Evolutionary conservation across 345 rosid genomes (phyloP), one percentile per base, ranked within the genome.

Genomic region (Eucalyptus victrix): DNA sequence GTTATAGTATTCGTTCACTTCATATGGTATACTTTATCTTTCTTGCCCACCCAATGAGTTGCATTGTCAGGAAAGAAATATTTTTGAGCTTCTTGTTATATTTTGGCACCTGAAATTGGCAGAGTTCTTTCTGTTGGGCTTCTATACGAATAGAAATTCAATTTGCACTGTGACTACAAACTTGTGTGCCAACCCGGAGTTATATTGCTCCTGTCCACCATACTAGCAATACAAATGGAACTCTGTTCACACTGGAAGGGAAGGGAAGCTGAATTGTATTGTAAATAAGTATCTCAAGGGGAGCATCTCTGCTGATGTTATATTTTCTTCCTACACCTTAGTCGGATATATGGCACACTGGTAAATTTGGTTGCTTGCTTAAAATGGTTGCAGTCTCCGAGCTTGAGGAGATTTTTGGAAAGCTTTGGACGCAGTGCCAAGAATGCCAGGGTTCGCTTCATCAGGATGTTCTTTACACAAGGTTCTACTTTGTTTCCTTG

Each of bases 371-470:
- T 83, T 12, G 5, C 30, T 47, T 28, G 51, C 88, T 34, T 89
- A 50, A 86, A 92, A 60, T 93, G 90, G 80, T 88, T 90, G 91
- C 93, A 97, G 99, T 98, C 89, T 93, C 98, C 37, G 99, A 96
- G 67, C 94, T 96, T 80, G 98, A 97, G 92, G 93, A 91, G 91
- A 94, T 95, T 86, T 96, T 96, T 92, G 97, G 98, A 87, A 97
- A 94, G 92, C 89, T 96, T 21, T 97, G 99, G 99, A 95, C 98
- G 2, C 99, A 98, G 91, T 98, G 97, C 91, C 99, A 97, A 90
- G 99, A 97, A 88, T 98, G 99, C 91, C 99, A 96, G 92, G 99
- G 99, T 87, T 98, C 99, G 87, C 99, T 98, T 91, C 99, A 97
- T 93, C 98, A 97, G 94, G 99, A 98, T 93, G 97, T 98, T 58